Conservation (phyloP, 495 filamentous ascomycete genomes). For the Thozetella sp. region DNA sequence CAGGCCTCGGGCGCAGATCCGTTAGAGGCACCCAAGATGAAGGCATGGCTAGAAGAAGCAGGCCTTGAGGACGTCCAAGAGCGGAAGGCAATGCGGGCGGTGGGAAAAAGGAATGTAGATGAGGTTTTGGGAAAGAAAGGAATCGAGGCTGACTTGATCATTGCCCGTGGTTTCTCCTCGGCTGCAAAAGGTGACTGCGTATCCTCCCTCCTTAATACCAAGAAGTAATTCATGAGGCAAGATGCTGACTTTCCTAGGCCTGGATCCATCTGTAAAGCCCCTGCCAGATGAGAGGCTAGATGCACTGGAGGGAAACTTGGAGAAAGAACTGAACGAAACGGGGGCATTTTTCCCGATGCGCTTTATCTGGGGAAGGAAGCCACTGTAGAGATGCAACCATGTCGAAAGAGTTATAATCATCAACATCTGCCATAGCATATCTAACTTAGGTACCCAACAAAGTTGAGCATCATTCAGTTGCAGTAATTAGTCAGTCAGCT, state of each 20-base stretch:
- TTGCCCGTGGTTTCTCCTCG: not conserved
- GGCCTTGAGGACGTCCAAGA: not conserved
- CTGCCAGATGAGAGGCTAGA: not conserved
- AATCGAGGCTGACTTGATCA: conserved; percentile 1
- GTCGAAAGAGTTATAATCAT: too few relatives aligned
- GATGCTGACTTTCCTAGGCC: not conserved
- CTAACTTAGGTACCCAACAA: too few relatives aligned
- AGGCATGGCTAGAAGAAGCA: not conserved
- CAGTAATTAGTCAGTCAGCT: too few relatives aligned
- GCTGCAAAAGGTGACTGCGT: not conserved
- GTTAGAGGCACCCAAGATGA: not conserved
- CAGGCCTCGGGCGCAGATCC: not conserved
- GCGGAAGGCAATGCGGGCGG: not conserved
- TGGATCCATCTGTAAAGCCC: conserved; percentile 3
- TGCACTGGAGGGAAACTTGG: not conserved
- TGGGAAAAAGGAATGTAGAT: conserved; percentile 3
- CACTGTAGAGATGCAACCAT: not conserved
- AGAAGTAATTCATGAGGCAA: not conserved
- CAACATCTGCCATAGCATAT: too few relatives aligned
- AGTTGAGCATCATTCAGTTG: too few relatives aligned
- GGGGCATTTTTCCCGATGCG: not conserved
- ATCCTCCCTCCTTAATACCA: not conserved
- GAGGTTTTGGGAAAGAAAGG: not conserved
- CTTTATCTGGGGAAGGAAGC: not conserved
- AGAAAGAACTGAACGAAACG: conserved; percentile 1